Conservation (phyloP, 306 rosid species). For the Geum urbanum region DNA sequence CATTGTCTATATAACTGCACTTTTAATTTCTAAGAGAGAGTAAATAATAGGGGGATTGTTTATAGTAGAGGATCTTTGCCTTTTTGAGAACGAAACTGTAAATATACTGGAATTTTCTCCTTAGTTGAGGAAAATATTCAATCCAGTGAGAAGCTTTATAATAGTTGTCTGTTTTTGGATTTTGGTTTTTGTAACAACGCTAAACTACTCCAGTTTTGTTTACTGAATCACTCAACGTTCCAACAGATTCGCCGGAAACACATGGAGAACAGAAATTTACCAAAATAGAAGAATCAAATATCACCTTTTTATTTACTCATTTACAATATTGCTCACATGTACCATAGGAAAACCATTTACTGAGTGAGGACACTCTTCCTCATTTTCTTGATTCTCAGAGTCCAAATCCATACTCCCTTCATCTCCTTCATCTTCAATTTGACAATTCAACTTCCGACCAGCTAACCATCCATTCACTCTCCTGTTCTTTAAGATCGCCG, state of each 20-base stretch:
- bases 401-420: neutral
- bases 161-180: neutral
- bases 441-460: constrained; percentile 36
- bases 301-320: too few species aligned
- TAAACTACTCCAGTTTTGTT: too few species aligned
- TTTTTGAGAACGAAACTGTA: constrained; percentile 47
- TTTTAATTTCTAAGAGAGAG: constrained; percentile 23
- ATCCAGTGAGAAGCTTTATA: neutral
- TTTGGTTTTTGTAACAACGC: too few species aligned
- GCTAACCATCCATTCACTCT: constrained; percentile 43
- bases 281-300: too few species aligned
- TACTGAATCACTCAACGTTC: neutral
- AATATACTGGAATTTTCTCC: constrained; percentile 49
- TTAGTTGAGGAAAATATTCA: neutral
- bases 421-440: constrained; percentile 36
- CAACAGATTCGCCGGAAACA: too few species aligned
- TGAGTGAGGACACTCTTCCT: neutral
- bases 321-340: neutral
- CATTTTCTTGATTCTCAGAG: neutral
- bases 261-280: too few species aligned
- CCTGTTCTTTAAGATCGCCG: constrained; percentile 47
- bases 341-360: neutral
- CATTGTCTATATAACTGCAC: constrained; percentile 22
- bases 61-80: constrained; percentile 23
- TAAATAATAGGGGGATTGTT: constrained; percentile 13